phyloP scores from a whole-genome alignment of 495 filamentous ascomycete genomes.

The Bacidia rubella region DNA sequence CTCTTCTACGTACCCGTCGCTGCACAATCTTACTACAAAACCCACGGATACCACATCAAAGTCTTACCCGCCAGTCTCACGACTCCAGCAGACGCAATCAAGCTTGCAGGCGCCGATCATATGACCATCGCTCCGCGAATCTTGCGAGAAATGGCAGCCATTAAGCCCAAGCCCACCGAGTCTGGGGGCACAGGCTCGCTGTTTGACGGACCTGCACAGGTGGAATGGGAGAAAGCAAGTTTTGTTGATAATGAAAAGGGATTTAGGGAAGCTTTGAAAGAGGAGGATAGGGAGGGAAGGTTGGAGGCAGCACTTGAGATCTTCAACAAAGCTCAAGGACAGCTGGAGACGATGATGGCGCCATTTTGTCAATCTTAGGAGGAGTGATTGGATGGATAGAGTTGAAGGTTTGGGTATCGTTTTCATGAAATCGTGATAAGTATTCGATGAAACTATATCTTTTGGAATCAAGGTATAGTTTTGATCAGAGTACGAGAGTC shows the following conservation, averaged over 20 bases:
- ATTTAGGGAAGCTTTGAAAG: background rate
- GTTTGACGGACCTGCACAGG: background rate
- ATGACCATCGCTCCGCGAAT: conserved; percentile 44
- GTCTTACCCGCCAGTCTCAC: conserved; percentile 46
- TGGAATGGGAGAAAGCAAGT: background rate
- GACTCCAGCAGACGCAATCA: conserved; percentile 40
- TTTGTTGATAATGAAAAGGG: background rate
- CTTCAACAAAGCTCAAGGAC: background rate
- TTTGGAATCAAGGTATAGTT: too few relatives aligned
- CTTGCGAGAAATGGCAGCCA: conserved; percentile 27
- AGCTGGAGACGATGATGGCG: background rate
- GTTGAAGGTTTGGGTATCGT: background rate
- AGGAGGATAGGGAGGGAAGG: background rate
- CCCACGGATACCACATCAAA: conserved; percentile 28
- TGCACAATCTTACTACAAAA: conserved; percentile 41
- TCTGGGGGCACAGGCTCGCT: background rate
- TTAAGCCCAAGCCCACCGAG: background rate
- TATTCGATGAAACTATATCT: too few relatives aligned
- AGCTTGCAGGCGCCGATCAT: conserved; percentile 41
- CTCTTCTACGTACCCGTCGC: conserved; percentile 34
- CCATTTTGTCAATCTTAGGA: background rate
- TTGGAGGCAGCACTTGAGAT: background rate
- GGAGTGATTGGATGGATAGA: background rate
- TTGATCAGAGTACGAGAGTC: too few relatives aligned
- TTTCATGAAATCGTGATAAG: background rate